Evolutionary conservation across 192 early-diverging fungal species (phyloP), one percentile per base, ranked within the genome.

Genomic region (Rhizoclosmatium sp.): DNA sequence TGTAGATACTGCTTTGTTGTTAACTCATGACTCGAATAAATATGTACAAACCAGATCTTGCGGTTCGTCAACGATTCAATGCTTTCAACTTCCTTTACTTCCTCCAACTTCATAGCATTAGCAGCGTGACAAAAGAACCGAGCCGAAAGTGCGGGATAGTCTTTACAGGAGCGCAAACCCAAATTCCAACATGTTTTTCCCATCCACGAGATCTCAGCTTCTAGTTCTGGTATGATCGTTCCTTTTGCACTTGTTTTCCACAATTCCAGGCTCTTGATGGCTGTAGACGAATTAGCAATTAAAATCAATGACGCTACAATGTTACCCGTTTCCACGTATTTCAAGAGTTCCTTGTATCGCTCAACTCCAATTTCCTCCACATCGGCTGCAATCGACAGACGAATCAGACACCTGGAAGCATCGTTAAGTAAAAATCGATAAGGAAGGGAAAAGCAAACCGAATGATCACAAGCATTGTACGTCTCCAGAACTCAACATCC

Each of bases 161-260:
- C 16, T 4, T 16, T 3, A 41, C 21, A 4, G 48, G 75, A 23
- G 65, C 66, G 9, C 1, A 76, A 10, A 42, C 44, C 75, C 12
- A 76, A 48, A 67, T 76, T 76, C 75, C 75, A 76, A 21, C 47
- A 64, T 0, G 75, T 76, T 76, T 76, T 54, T 2, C n/a, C 10
- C 10, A 76, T 23, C 75, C 69, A 71, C 4, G 69, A 16, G 0
- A 71, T 56, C 31, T 71, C 69, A 4, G 69, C 69, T 49, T 71
- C 69, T 49, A 71, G 7, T 4, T 71, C 51, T 7, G 47, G 48
- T 12, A 68, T 9, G 40, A 56, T 14, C 1, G 4, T 12, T 23
- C 47, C 67, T 10, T 10, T 40, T 12, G 12, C 12, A 23, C 40
- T 69, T 69, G 5, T 7, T 47, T 69, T 71, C 69, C 69, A 71